Base-by-base conservation (phyloP, 768 basidiomycete species). In the Suillus alpinus region DNA sequence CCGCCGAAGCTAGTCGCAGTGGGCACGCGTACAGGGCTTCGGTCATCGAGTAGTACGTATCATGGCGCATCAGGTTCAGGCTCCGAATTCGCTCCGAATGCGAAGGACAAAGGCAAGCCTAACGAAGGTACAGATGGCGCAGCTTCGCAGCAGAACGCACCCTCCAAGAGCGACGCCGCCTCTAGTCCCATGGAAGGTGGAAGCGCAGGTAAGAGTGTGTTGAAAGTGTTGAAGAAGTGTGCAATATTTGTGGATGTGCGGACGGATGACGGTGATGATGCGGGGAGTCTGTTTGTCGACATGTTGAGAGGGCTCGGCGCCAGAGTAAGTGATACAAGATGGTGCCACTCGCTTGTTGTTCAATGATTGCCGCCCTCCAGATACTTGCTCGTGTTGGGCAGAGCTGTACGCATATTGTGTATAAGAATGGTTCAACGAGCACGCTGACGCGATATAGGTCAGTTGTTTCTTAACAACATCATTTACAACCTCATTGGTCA, bases 221-320 rank as follows among this genome's bases (percentile, higher is more conserved):
- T 87, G 62, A 83, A 81, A 55, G 79, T 89, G 39, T 76, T 95
- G 61, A 85, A 86, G 59, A 83, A 85, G 13, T 94, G 93, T 59
- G 80, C 82, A 2, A 86, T 94, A 9, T 95, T 92, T 66, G 93
- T 95, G 52, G 94, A 95, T 68, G 91, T 96, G 31, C 70, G 80
- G 63, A 85, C 85, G 13, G 82, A 81, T 37, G 86, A 87, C 60
- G 92, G 90, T 0, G 91, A 92, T 57, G 86, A 95, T 67, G 91
- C 91, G 0, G 88, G 91, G 0, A 82, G 82, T 29, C 73, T 94
- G 66, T 95, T 95, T 67, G 83, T 87, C 14, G 91, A 95, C 52
- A 92, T 95, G 88, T 72, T 95, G 64, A 83, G 83, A 64, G 80
- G 81, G 34, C 76, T 94, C 10, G 95, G 94, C 20, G 94, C 94